A percentile compares a stretch with the other conserved stretches of the same genome.
Conservation (phyloP, 2,329 filamentous ascomycete species). For the Chaetomium sp. region DNA sequence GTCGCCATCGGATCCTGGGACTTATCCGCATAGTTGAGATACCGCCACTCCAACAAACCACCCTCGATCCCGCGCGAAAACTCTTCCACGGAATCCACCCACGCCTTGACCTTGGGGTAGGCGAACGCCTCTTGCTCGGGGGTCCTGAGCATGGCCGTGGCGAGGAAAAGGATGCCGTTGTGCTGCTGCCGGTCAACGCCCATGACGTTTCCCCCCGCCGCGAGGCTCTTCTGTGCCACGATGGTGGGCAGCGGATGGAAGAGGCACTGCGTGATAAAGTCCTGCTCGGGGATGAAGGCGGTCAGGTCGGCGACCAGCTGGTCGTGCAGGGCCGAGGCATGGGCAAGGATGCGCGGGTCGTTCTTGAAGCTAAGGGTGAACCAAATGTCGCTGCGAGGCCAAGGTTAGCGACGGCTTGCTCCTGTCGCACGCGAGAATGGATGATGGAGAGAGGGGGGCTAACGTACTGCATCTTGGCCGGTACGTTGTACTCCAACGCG, state of each 20-base stretch:
- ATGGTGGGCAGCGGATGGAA: conserved; percentile 34
- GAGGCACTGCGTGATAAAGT: conserved; percentile 35
- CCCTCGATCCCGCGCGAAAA: conserved; percentile 27
- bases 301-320: conserved; percentile 34
- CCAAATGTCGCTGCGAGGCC: conserved; percentile 40
- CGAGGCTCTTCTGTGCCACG: conserved; percentile 22
- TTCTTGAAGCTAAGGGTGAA: conserved; percentile 44
- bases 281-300: conserved; percentile 26
- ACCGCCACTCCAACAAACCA: conserved; percentile 30
- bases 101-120: conserved; percentile 29
- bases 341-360: conserved; percentile 41
- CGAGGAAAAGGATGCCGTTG: conserved; percentile 32
- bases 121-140: conserved; percentile 30
- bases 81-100: conserved; percentile 25
- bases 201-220: conserved; percentile 34
- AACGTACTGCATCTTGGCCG: not conserved
- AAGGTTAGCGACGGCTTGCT: not conserved
- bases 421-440: too few relatives aligned
- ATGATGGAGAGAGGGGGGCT: not conserved
- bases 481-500: not conserved
- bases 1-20: conserved; percentile 35
- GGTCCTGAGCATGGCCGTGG: conserved; percentile 28
- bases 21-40: conserved; percentile 38
- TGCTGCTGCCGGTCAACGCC: conserved; percentile 30
- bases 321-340: conserved; percentile 40